Evolutionary conservation across 73 alveolate genomes (phyloP).

Genomic region (Blepharisma japonicum): DNA sequence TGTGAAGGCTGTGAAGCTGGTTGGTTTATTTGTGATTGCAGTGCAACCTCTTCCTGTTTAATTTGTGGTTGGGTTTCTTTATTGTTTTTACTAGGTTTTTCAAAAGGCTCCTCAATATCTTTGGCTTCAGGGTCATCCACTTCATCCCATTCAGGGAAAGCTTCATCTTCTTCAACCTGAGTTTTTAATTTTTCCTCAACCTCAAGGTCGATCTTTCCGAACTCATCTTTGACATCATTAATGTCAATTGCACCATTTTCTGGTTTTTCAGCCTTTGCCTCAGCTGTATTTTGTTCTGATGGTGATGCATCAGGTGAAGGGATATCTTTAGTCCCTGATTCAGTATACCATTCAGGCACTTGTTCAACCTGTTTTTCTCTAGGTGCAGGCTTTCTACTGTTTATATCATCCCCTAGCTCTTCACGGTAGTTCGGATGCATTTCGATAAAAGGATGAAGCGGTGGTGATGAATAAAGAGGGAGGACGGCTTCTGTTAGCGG

Average conservation of each 20-base stretch:
- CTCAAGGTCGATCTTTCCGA: background rate
- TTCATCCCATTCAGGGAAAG: constrained; percentile 14
- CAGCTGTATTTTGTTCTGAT: background rate
- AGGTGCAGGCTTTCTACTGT: background rate
- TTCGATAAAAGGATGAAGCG: background rate
- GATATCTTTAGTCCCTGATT: background rate
- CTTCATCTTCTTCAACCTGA: constrained; percentile 5
- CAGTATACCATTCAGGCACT: constrained; percentile 3
- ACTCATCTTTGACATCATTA: background rate
- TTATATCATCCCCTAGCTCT: background rate
- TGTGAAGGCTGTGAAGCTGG: background rate
- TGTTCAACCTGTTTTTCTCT: background rate
- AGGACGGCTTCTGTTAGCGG: background rate
- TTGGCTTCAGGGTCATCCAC: no score
- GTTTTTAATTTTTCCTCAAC: constrained; percentile 3
- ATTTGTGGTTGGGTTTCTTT: no score
- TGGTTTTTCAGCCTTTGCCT: background rate
- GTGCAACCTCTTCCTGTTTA: no score
- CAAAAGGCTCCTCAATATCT: no score
- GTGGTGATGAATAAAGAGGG: background rate
- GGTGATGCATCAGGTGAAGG: background rate
- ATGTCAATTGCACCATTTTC: background rate
- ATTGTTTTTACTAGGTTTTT: no score
- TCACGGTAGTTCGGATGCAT: no score
- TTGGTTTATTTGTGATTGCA: background rate